phyloP scores from a whole-genome alignment of 306 rosid species.

The Geum urbanum region DNA sequence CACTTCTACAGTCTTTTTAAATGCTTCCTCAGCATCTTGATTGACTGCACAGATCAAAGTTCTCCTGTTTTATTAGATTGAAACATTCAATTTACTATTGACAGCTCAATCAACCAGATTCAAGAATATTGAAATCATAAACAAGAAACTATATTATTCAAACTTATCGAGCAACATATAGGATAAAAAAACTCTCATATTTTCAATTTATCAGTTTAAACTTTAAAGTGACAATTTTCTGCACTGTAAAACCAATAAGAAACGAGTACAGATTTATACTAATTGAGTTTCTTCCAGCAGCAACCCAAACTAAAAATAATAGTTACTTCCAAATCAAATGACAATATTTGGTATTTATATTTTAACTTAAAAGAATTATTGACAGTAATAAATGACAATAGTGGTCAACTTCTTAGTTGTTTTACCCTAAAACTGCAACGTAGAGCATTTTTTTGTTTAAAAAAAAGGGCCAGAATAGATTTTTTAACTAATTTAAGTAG shows the following conservation, averaged over 20 bases:
- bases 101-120: conserved; percentile 28
- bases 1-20: conserved; percentile 80
- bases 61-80: conserved; percentile 86
- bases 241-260: too few species aligned
- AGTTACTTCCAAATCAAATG: neutral
- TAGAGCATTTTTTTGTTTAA: neutral
- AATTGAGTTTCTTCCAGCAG: too few species aligned
- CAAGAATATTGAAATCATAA: neutral
- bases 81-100: conserved; percentile 53
- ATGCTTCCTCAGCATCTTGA: conserved; percentile 84
- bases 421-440: neutral
- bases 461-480: neutral
- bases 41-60: conserved; percentile 89
- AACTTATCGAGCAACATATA: too few species aligned
- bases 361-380: neutral
- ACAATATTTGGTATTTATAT: neutral
- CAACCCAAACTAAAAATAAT: neutral
- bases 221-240: too few species aligned
- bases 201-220: too few species aligned
- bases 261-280: too few species aligned
- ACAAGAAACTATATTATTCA: too few species aligned
- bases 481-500: too few species aligned
- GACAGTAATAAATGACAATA: neutral
- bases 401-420: neutral
- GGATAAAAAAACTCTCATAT: too few species aligned